Conservation (phyloP, 768 basidiomycete species). For the Pulveroboletus sp. region DNA sequence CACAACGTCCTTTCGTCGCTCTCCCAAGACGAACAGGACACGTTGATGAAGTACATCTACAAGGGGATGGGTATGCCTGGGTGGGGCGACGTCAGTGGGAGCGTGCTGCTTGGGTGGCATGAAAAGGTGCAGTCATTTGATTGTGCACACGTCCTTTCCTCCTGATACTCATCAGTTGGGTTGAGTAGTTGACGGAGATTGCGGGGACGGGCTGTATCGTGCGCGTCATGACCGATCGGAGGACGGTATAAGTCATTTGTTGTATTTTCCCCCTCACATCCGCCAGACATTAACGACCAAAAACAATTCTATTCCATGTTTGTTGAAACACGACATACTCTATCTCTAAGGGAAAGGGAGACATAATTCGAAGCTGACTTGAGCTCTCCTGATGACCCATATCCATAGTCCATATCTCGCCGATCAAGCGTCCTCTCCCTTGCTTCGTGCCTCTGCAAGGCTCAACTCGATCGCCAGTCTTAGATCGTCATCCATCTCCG, state of each 20-base stretch:
- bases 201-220: slow-evolving; percentile 96
- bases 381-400: neutral
- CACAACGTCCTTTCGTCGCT: slow-evolving; percentile 67
- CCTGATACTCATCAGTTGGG: neutral
- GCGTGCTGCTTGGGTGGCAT: slow-evolving; percentile 79
- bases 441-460: slow-evolving; percentile 45
- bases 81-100: slow-evolving; percentile 59
- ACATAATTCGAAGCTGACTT: neutral
- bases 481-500: slow-evolving; percentile 59
- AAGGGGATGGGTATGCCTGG: slow-evolving; percentile 83
- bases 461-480: slow-evolving; percentile 64
- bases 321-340: neutral
- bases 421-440: slow-evolving; percentile 7
- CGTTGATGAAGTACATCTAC: slow-evolving; percentile 96
- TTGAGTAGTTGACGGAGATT: slow-evolving; percentile 76
- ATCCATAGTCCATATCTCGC: neutral
- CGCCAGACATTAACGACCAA: neutral
- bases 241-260: slow-evolving; percentile 39
- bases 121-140: slow-evolving; percentile 64
- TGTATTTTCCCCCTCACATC: neutral
- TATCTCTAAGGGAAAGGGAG: neutral
- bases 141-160: neutral
- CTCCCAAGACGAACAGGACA: slow-evolving; percentile 74
- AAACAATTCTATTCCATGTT: slow-evolving; percentile 3
- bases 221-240: slow-evolving; percentile 70